A percentile compares a stretch with the other conserved stretches of the same genome.
Conservation (phyloP, 2,329 filamentous ascomycete species). For the Uncinocarpus reesii region DNA sequence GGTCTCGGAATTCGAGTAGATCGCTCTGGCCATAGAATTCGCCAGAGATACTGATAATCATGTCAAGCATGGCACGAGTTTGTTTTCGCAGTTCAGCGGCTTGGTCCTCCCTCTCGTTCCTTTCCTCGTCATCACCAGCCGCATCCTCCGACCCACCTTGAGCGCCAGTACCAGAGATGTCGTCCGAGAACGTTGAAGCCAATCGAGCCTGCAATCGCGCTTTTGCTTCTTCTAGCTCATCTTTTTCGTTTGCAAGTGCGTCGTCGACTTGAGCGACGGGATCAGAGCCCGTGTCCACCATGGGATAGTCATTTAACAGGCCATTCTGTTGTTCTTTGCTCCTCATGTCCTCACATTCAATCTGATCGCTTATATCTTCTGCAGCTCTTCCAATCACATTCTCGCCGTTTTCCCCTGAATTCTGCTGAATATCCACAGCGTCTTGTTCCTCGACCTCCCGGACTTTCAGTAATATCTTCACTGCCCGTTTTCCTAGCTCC, state of each 20-base stretch:
- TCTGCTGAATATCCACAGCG: slow-evolving; percentile 20
- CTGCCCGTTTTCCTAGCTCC: slow-evolving; percentile 68
- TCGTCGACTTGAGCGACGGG: neutral
- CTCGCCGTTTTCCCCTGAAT: slow-evolving; percentile 12
- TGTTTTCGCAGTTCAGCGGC: slow-evolving; percentile 24
- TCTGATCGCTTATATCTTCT: neutral
- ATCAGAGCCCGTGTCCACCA: too few relatives aligned
- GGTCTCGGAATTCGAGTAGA: slow-evolving; percentile 61
- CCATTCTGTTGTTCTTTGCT: neutral
- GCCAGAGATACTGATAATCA: slow-evolving; percentile 79
- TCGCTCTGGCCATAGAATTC: slow-evolving; percentile 87
- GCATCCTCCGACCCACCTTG: slow-evolving; percentile 32
- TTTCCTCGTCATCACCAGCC: slow-evolving; percentile 21
- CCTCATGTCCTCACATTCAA: slow-evolving; percentile 2
- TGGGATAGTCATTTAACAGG: neutral
- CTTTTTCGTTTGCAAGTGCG: slow-evolving; percentile 10
- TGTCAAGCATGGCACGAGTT: slow-evolving; percentile 65
- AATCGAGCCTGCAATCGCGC: slow-evolving; percentile 38
- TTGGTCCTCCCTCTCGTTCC: slow-evolving; percentile 18
- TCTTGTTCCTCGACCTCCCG: slow-evolving; percentile 35
- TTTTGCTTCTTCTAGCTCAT: slow-evolving; percentile 42
- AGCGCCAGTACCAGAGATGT: slow-evolving; percentile 28
- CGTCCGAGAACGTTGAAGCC: neutral
- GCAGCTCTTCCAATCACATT: slow-evolving; percentile 9
- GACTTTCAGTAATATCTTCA: slow-evolving; percentile 38